Conservation (phyloP, 768 basidiomycete genomes). For the Suillus decipiens region DNA sequence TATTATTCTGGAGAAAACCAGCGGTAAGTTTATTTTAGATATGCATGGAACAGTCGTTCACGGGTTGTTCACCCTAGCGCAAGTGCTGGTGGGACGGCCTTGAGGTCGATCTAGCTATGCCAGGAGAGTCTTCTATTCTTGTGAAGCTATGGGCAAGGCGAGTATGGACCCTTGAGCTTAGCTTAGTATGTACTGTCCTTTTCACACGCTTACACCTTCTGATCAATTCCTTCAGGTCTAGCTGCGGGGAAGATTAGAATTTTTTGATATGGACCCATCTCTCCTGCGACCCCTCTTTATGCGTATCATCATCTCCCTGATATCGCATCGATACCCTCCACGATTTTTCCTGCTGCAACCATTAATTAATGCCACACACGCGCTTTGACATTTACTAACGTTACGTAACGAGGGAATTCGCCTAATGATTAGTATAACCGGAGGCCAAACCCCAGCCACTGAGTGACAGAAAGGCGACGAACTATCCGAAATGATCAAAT, state of each 20-base stretch:
- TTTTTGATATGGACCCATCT: background rate
- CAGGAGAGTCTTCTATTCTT: constrained; percentile 49
- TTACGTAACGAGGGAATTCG: constrained; percentile 1
- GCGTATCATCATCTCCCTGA: constrained; percentile 6
- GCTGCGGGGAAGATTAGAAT: background rate
- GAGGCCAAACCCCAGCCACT: background rate
- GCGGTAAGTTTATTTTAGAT: constrained; percentile 64
- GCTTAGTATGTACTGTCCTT: constrained; percentile 59
- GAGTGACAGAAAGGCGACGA: background rate
- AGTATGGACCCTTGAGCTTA: constrained; percentile 98
- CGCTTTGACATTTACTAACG: constrained; percentile 9
- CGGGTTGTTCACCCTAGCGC: constrained; percentile 50
- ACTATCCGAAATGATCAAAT: background rate
- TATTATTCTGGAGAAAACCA: constrained; percentile 98
- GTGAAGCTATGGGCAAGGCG: constrained; percentile 96
- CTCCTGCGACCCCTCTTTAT: constrained; percentile 4
- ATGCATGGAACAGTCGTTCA: background rate
- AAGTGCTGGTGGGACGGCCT: constrained; percentile 99
- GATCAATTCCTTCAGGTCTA: constrained; percentile 3
- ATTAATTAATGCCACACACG: constrained; percentile 12
- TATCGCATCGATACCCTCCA: constrained; percentile 11
- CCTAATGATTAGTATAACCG: background rate
- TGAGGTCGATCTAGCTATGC: constrained; percentile 77
- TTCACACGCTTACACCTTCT: background rate
- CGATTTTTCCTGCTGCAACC: constrained; percentile 6